phyloP scores from a whole-genome alignment of 225 moss, liverwort and hornwort genomes.

The Marchantia paleacea region DNA sequence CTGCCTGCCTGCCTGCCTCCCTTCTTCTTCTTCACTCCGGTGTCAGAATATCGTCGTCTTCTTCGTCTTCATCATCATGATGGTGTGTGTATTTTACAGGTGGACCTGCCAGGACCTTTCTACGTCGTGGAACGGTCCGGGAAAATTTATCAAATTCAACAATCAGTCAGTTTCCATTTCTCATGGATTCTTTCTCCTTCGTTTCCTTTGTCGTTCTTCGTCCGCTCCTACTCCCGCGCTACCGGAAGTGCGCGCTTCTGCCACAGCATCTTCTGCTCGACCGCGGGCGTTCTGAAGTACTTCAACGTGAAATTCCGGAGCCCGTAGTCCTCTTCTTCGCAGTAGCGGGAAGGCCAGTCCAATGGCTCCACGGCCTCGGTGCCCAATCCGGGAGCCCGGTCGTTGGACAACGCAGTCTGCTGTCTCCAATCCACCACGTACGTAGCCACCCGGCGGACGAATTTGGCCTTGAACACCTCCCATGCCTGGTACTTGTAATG shows the following conservation, averaged over 20 bases:
- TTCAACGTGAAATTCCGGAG: slow-evolving; percentile 41
- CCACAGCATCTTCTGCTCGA: slow-evolving; percentile 27
- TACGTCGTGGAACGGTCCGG: not conserved
- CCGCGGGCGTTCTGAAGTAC: slow-evolving; percentile 36
- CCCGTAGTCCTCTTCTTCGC: slow-evolving; percentile 44
- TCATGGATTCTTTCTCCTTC: not conserved
- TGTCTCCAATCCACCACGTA: slow-evolving; percentile 55
- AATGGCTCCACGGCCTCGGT: slow-evolving; percentile 41
- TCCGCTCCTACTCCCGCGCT: slow-evolving; percentile 10
- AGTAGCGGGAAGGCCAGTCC: slow-evolving; percentile 54
- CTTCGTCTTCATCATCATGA: not conserved
- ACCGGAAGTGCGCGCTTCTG: slow-evolving; percentile 6
- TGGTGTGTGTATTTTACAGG: not conserved
- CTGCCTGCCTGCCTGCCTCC: not conserved
- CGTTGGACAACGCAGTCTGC: slow-evolving; percentile 36
- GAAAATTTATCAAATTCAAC: not conserved
- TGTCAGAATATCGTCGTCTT: not conserved
- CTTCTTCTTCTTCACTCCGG: not conserved
- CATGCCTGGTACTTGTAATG: slow-evolving; percentile 68
- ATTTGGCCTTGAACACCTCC: slow-evolving; percentile 60
- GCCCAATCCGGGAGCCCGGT: slow-evolving; percentile 46
- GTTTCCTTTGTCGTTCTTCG: not conserved
- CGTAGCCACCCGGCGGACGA: slow-evolving; percentile 47
- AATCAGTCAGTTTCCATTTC: not conserved
- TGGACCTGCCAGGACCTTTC: not conserved